Base-by-base conservation (phyloP, 257 asterid species). In the Scutellaria galericulata region DNA sequence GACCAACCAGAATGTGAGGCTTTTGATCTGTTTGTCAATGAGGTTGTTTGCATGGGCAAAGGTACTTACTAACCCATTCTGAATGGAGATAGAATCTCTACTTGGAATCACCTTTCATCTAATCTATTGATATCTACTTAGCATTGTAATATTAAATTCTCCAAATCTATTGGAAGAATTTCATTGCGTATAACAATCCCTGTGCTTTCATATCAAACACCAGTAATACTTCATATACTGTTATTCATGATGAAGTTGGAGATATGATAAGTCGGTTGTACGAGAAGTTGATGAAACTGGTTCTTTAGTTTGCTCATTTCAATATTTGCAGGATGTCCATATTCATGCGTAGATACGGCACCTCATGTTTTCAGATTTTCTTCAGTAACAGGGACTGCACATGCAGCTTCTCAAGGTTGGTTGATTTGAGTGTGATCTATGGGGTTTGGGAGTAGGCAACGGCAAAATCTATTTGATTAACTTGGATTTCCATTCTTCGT, bases 1-100 rank as follows among this genome's bases (percentile, higher is more conserved):
- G 95, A 89, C 59, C 84, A 85, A 67, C 98, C 98, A 41, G 98
- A 93, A 84, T 88, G 95, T 71, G 97, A 93, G 80, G 98, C 97
- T 46, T 75, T 78, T 64, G 96, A 91, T 77, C 57, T 93, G 67
- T 93, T 93, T 76, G 96, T 93, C 65, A 91, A 91, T 61, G 94
- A 85, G 87, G 81, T 74, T 83, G 81, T 86, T 35, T 93, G 96
- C 77, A 76, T 88, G 55, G 98, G 97, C 69, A 85, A 80, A 85
- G 93, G 98, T 93, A 83, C 76, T 24, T 18, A 37, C 9, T 14
- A n/a, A 4, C 22, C 5, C 22, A n/a, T 50, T 13, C 22, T 42
- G 2, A 7, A 27, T 27, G 3, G 35, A 27, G 35, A 27, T 27
- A 27, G 35, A 27, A 27, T 27, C 35, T 27, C 35, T 1, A 27